Conservation (phyloP, 768 basidiomycete genomes). For the Hydnomerulius pinastri region DNA sequence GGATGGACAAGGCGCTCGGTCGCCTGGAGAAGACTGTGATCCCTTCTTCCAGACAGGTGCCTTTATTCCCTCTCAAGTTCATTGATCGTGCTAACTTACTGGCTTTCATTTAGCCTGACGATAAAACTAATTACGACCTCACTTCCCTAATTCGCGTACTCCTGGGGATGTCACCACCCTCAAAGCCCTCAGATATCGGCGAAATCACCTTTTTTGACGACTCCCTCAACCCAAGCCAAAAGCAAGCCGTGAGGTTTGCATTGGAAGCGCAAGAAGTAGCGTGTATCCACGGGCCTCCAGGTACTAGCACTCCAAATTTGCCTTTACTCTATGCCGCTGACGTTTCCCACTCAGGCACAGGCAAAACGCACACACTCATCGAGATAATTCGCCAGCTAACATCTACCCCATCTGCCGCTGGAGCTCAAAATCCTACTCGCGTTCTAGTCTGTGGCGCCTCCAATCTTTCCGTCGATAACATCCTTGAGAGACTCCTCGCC, state of each 20-base stretch:
- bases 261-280: conserved; percentile 80
- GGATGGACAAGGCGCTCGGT: conserved; percentile 86
- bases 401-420: conserved; percentile 34
- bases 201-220: conserved; percentile 71
- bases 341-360: conserved; percentile 59
- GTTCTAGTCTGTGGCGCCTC: conserved; percentile 92
- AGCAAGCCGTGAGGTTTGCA: conserved; percentile 81
- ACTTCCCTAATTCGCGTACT: conserved; percentile 66
- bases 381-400: conserved; percentile 90
- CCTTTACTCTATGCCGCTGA: background rate
- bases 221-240: conserved; percentile 81
- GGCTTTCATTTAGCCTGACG: conserved; percentile 33
- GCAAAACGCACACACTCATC: conserved; percentile 94
- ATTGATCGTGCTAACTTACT: background rate
- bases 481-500: conserved; percentile 80
- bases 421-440: conserved; percentile 53
- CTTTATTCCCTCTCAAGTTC: background rate
- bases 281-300: conserved; percentile 97
- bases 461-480: conserved; percentile 95
- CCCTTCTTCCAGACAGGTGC: conserved; percentile 27
- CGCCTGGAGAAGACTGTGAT: conserved; percentile 53
- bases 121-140: conserved; percentile 44
- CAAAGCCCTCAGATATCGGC: conserved; percentile 36
- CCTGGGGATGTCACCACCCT: conserved; percentile 60
- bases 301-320: conserved; percentile 34